Base-by-base conservation (phyloP, 2,329 filamentous ascomycete genomes). In the Aspergillus eucalypticola region DNA sequence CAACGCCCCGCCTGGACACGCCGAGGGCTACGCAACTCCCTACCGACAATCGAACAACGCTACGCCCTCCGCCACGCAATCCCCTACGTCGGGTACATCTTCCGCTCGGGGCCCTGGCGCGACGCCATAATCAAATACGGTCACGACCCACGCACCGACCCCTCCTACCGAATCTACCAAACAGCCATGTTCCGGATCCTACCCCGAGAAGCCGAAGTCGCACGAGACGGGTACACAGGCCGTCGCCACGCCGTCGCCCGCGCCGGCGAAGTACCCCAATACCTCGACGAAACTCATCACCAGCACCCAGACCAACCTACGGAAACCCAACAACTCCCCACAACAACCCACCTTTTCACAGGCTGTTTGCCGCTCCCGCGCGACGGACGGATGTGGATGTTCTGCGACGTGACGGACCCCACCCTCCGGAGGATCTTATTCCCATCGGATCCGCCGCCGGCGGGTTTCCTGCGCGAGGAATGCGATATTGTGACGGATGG, bases 321-420 rank as follows among this genome's bases (percentile, higher is more conserved):
- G 17, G n/a, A 35, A 35, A 35, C 32, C 11, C 32, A 35, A 35
- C 23, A 17, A 15, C 53, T 55, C 7, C 53, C 54, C 50, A 35
- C 60, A 51, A 60, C 64, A 19, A 69, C 73, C 0, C 93, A 98
- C 74, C 80, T 94, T 1, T 98, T 97, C 75, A 91, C 96, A 62
- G 94, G 94, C 50, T 82, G 87, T 60, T 84, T 73, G 0, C 77
- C 83, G 2, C 86, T 94, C 57, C 86, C 86, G 15, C 84, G 86
- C 1, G 92, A 96, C 69, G 92, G 92, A 41, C 95, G 95, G 69
- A 88, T 95, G 53, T 99, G 92, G 90, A 95, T 98, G 80, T 85
- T 96, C 25, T 96, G 92, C 78, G 95, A 99, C 74, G 89, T 98
- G 57, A 89, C 86, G 0, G 94, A 98, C 69, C 90, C 92, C 0